These are phyloP conservation scores for Tolypocladium tundrense DNA, from an alignment of 2,329 filamentous ascomycete genomes.

Conservation along the genomic window DNA sequence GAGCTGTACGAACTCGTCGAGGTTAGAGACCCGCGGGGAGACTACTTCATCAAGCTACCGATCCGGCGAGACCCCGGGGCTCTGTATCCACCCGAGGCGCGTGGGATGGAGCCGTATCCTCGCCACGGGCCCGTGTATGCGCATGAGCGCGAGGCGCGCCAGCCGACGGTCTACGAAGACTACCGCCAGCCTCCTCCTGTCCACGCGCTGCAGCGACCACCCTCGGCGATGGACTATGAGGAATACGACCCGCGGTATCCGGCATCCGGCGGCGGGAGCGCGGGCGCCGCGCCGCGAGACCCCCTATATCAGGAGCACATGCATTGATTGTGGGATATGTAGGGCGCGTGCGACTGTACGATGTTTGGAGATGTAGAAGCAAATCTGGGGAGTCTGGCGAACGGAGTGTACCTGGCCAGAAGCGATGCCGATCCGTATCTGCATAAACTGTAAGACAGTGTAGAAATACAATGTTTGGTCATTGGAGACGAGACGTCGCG, in stretches of 20 bases:
- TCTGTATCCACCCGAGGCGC: slow-evolving; percentile 15
- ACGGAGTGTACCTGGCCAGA: neutral
- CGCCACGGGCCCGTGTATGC: slow-evolving; percentile 3
- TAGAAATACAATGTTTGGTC: neutral
- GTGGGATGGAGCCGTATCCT: slow-evolving; percentile 6
- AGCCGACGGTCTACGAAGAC: neutral
- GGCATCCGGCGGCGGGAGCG: slow-evolving; percentile 6
- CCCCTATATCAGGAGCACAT: neutral
- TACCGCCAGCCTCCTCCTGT: neutral
- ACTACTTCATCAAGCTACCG: slow-evolving; percentile 36
- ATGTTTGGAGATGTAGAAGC: neutral
- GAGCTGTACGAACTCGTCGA: slow-evolving; percentile 35
- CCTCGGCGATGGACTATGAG: slow-evolving; percentile 15
- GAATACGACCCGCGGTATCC: slow-evolving; percentile 35
- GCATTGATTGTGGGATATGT: neutral
- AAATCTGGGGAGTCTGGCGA: neutral
- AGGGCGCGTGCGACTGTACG: too few relatives aligned
- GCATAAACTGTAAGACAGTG: neutral
- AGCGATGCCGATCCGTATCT: neutral
- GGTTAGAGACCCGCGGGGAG: slow-evolving; percentile 31
- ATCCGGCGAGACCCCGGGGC: slow-evolving; percentile 17
- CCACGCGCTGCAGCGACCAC: neutral
- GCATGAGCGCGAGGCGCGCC: neutral
- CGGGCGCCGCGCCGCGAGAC: neutral
- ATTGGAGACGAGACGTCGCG: slow-evolving; percentile 3